A percentile compares a stretch with the other conserved stretches of the same genome.
These are phyloP conservation scores for Lentinus polychrous DNA, from an alignment of 1,284 basidiomycete species.

Conservation along the genomic window DNA sequence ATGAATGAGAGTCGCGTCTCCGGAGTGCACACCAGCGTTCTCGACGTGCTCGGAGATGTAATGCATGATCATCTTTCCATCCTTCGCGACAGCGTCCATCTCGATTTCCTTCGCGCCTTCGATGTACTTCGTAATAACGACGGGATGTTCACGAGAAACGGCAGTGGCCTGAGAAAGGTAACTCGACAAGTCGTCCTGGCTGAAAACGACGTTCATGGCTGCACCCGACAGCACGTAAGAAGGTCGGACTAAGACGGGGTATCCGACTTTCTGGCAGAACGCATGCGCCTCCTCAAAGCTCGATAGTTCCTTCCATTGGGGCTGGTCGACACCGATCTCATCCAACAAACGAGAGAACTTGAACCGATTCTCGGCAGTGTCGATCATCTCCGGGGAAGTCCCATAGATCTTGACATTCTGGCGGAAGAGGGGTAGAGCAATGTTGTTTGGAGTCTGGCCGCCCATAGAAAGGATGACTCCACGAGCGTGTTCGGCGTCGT, in stretches of 20 bases:
- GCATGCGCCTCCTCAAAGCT: constrained; percentile 82
- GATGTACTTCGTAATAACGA: constrained; percentile 98
- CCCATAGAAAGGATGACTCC: constrained; percentile 98
- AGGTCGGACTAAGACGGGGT: constrained; percentile 93
- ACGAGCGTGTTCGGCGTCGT: constrained; percentile 84
- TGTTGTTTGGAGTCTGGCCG: constrained; percentile 98
- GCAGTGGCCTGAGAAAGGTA: constrained; percentile 96
- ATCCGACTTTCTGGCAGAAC: constrained; percentile 90
- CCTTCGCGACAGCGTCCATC: constrained; percentile 97
- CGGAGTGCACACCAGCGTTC: constrained; percentile 97
- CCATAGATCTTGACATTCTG: constrained; percentile 98
- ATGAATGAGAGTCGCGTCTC: constrained; percentile 96
- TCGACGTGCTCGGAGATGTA: constrained; percentile 99
- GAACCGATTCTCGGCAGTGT: constrained; percentile 98
- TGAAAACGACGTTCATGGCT: constrained; percentile 99
- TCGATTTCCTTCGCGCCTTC: constrained; percentile 99
- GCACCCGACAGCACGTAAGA: constrained; percentile 98
- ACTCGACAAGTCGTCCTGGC: constrained; percentile 82
- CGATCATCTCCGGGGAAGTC: constrained; percentile 99
- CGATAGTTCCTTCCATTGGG: constrained; percentile 94
- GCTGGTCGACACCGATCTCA: constrained; percentile 97
- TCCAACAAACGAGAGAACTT: constrained; percentile 98
- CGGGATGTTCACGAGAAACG: constrained; percentile 95
- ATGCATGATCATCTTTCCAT: constrained; percentile 98
- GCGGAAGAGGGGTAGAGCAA: constrained; percentile 88